phyloP scores from a whole-genome alignment of 306 rosid genomes.

The Abrus pulchellus region DNA sequence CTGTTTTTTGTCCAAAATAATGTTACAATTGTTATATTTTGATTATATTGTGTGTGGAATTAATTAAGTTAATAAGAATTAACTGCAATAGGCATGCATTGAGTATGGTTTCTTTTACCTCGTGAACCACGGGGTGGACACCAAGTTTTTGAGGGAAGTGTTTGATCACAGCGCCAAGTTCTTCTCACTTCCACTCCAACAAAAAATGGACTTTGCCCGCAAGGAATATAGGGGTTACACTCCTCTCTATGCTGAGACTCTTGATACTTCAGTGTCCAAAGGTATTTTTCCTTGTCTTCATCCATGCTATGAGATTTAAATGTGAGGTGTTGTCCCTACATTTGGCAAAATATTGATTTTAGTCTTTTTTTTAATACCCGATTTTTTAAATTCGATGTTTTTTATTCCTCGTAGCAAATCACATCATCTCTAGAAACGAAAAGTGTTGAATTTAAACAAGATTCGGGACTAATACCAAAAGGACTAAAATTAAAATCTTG shows the following conservation, averaged over 20 bases:
- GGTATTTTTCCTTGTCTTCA: constrained; percentile 47
- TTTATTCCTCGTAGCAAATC: too few species aligned
- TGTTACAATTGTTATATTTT: not conserved
- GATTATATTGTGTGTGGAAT: too few species aligned
- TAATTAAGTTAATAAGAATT: not conserved
- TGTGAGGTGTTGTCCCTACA: too few species aligned
- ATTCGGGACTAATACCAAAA: too few species aligned
- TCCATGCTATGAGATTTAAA: too few species aligned
- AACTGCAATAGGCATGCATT: constrained; percentile 64
- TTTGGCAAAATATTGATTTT: too few species aligned
- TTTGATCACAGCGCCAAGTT: constrained; percentile 64
- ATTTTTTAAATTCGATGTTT: too few species aligned
- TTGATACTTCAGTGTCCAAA: constrained; percentile 63
- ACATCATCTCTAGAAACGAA: too few species aligned
- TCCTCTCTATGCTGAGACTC: constrained; percentile 71
- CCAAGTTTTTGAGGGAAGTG: constrained; percentile 51
- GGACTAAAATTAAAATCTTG: too few species aligned
- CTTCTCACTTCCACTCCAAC: constrained; percentile 69
- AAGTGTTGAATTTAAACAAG: too few species aligned
- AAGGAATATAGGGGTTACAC: constrained; percentile 80
- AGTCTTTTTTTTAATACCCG: too few species aligned
- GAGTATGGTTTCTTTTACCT: constrained; percentile 88
- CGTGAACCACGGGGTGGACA: constrained; percentile 81
- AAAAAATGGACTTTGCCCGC: constrained; percentile 67
- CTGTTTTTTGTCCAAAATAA: not conserved